Percentiles rank a stretch among this genome's conserved stretches.
Conservation (phyloP, 257 asterid genomes). For the Solanum bulbocastanum region DNA sequence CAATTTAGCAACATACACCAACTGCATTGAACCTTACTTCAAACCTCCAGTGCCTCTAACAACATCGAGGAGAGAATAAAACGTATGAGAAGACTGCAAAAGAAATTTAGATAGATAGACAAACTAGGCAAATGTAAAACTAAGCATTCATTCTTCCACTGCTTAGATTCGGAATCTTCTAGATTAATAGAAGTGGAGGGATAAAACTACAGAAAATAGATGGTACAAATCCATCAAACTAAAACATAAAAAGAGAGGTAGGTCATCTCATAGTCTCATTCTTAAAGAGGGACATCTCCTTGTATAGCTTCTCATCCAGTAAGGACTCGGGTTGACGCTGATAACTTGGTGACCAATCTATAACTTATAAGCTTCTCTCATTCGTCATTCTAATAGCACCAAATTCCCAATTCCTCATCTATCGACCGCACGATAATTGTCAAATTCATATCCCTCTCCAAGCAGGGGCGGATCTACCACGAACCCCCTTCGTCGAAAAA, state of each 20-base stretch:
- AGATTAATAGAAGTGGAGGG: not conserved
- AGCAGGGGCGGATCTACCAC: too few species aligned
- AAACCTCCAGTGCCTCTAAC: not conserved
- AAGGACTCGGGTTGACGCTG: not conserved
- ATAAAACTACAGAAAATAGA: not conserved
- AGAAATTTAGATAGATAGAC: not conserved
- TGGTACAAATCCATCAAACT: not conserved
- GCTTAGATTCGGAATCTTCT: not conserved
- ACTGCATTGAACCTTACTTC: not conserved
- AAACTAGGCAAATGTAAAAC: not conserved
- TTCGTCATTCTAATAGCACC: not conserved
- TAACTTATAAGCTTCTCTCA: not conserved
- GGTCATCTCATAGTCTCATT: not conserved
- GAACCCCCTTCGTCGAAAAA: too few species aligned
- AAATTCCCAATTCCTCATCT: not conserved
- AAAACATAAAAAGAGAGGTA: not conserved
- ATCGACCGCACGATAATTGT: not conserved
- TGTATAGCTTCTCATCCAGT: not conserved
- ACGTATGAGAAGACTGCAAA: not conserved
- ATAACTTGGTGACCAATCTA: not conserved
- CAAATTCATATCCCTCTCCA: not conserved
- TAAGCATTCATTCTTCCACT: not conserved
- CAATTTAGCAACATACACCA: not conserved
- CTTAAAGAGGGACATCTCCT: not conserved
- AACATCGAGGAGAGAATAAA: not conserved